Evolutionary conservation across 2,329 filamentous ascomycete genomes (phyloP).

Genomic region (Fusarium oxysporum): DNA sequence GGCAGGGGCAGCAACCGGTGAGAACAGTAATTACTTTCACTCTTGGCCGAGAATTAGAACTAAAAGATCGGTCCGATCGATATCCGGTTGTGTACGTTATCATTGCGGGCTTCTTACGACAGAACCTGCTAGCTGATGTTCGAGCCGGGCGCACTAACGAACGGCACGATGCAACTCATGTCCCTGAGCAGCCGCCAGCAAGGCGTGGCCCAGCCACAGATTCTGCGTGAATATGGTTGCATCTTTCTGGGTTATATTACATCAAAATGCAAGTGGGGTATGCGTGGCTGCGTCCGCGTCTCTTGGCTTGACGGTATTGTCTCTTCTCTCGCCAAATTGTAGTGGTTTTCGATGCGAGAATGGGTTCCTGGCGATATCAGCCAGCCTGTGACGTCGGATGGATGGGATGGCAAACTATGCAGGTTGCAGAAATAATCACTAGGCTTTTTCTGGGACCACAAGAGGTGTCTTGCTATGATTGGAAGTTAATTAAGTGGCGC

Average conservation of each 20-base stretch:
- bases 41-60: conserved; percentile 21
- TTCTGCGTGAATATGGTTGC: conserved; percentile 11
- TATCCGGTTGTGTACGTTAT: conserved; percentile 20
- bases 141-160: conserved; percentile 23
- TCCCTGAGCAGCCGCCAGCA: conserved; percentile 9
- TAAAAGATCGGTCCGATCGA: conserved; percentile 39
- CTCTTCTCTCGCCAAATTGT: conserved; percentile 29
- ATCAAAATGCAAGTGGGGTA: conserved; percentile 15
- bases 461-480: conserved; percentile 22
- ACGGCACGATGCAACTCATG: conserved; percentile 23
- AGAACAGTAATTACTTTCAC: conserved; percentile 36
- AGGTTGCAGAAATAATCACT: conserved; percentile 23
- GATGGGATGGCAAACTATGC: conserved; percentile 22
- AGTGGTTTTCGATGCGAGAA: conserved; percentile 5
- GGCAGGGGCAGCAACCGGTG: conserved; percentile 45
- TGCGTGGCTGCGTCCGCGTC: conserved; percentile 11
- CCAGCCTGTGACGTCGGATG: conserved; percentile 16
- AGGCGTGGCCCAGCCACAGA: conserved; percentile 6
- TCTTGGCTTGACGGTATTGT: conserved; percentile 15
- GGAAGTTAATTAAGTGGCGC: conserved; percentile 22
- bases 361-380: conserved; percentile 27
- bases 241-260: conserved; percentile 2
- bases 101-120: conserved; percentile 10
- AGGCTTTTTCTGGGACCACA: conserved; percentile 1
- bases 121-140: conserved; percentile 7